Conservation (phyloP, 306 rosid species). For the Glycine latifolia region DNA sequence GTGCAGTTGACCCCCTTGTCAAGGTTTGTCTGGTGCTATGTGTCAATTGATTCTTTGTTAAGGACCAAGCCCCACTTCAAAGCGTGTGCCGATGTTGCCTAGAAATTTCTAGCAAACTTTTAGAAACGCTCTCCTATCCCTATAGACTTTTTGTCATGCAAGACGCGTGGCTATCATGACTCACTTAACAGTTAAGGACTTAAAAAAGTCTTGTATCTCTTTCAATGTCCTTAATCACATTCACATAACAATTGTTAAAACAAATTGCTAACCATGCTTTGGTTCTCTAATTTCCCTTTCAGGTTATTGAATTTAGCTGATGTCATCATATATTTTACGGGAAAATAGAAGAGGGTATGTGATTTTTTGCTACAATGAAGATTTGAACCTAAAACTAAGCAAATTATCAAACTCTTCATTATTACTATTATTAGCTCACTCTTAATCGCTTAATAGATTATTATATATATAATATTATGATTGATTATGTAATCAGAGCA, state of each 20-base stretch:
- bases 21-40: conserved; percentile 16
- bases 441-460: too few relatives aligned
- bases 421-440: too few relatives aligned
- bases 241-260: background rate
- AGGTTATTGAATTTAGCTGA: background rate
- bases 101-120: conserved; percentile 44
- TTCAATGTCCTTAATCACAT: conserved; percentile 25
- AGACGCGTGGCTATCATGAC: conserved; percentile 37
- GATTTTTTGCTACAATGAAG: background rate
- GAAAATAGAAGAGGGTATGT: background rate
- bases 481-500: background rate
- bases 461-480: background rate
- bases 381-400: background rate
- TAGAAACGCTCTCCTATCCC: conserved; percentile 18
- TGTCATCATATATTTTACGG: background rate
- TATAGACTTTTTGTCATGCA: conserved; percentile 37
- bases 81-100: conserved; percentile 37
- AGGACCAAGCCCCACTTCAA: conserved; percentile 35
- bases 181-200: background rate
- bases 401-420: background rate
- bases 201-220: background rate
- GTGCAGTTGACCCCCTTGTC: conserved; percentile 19
- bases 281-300: background rate
- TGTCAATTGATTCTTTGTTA: background rate
- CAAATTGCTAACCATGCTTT: background rate